Conservation (phyloP, 352 stramenopile species). For the Peronospora tabacina region DNA sequence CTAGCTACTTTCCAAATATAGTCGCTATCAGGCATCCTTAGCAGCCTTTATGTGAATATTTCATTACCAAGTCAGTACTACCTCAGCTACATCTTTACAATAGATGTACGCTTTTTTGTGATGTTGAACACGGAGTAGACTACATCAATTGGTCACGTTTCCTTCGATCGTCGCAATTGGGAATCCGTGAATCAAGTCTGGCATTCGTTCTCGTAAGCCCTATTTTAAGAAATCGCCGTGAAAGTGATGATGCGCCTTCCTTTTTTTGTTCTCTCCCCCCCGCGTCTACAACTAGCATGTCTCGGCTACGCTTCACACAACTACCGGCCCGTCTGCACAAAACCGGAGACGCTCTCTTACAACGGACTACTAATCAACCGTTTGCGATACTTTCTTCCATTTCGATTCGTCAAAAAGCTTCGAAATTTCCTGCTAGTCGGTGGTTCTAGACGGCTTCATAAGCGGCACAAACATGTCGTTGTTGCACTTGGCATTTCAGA, state of each 20-base stretch:
- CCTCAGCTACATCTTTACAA: no score
- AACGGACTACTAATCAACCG: not conserved
- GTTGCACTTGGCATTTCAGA: not conserved
- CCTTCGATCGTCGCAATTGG: no score
- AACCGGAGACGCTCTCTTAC: slow-evolving; percentile 12
- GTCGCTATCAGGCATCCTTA: no score
- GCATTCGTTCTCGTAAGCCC: no score
- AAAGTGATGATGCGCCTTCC: slow-evolving; percentile 11
- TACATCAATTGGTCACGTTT: no score
- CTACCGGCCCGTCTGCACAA: slow-evolving; percentile 13
- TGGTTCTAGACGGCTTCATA: slow-evolving; percentile 1
- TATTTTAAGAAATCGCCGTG: no score
- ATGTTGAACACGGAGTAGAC: no score
- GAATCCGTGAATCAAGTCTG: no score
- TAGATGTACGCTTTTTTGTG: not conserved
- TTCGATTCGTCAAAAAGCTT: not conserved
- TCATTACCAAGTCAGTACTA: no score
- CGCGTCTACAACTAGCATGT: slow-evolving; percentile 3
- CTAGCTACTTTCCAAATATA: no score
- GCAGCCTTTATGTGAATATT: no score
- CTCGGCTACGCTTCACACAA: slow-evolving; percentile 4
- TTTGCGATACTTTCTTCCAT: not conserved
- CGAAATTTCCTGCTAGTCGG: not conserved
- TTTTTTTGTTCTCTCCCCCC: slow-evolving; percentile 9
- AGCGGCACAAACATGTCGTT: slow-evolving; percentile 12